Evolutionary conservation across 2,329 filamentous ascomycete genomes (phyloP).

Genomic region (Calycina herbarum): DNA sequence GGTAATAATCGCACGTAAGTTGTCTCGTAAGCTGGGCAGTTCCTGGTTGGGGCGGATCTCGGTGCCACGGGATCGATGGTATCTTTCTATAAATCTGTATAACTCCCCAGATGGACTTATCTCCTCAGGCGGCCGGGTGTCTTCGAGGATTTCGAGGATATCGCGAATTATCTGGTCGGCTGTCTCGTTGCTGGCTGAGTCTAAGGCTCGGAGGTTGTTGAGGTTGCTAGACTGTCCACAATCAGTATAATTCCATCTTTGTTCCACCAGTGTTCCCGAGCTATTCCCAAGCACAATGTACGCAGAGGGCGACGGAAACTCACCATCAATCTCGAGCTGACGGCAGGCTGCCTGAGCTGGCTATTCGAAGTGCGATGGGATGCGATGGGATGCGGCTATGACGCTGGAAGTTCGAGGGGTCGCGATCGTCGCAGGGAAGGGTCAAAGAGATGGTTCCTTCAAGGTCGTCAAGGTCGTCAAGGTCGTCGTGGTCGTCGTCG

Average conservation of each 20-base stretch:
- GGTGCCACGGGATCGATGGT: conserved; percentile 37
- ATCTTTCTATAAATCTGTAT: conserved; percentile 45
- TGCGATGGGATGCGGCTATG: neutral
- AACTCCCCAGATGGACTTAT: conserved; percentile 47
- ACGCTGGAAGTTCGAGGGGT: neutral
- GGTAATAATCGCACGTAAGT: conserved; percentile 1
- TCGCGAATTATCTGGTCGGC: conserved; percentile 40
- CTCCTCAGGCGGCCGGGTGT: conserved; percentile 38
- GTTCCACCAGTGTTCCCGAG: neutral
- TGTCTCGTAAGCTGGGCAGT: conserved; percentile 28
- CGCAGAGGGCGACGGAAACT: neutral
- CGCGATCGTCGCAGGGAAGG: neutral
- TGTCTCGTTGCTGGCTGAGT: conserved; percentile 28
- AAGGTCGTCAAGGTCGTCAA: neutral
- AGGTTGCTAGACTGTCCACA: conserved; percentile 32
- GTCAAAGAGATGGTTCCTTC: neutral
- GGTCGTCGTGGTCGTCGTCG: neutral
- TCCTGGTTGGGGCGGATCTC: conserved; percentile 20
- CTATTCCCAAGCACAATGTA: neutral
- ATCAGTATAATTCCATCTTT: conserved; percentile 1
- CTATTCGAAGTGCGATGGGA: neutral
- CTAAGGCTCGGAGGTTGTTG: conserved; percentile 31
- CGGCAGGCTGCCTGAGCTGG: conserved; percentile 1
- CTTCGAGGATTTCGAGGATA: conserved; percentile 46
- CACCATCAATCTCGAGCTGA: conserved; percentile 2